A percentile compares a stretch with the other conserved stretches of the same genome.
phyloP scores from a whole-genome alignment of 2,329 filamentous ascomycete species.

The Pseudogymnoascus sp. region DNA sequence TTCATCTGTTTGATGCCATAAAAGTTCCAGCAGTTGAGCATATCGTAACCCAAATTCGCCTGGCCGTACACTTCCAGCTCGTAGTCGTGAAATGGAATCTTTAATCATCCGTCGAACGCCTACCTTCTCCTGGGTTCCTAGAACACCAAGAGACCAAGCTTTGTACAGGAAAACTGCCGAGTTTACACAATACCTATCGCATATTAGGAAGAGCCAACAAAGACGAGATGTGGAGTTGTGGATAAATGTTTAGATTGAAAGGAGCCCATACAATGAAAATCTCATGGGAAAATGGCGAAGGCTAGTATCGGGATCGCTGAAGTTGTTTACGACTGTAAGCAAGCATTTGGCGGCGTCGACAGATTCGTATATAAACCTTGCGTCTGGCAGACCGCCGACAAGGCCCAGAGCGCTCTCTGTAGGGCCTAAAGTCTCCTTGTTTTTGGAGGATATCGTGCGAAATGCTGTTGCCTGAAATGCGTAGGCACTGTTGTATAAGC shows the following conservation, averaged over 20 bases:
- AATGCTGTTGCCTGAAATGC: constrained; percentile 64
- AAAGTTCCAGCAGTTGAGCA: constrained; percentile 49
- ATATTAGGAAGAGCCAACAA: background rate
- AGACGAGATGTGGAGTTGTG: constrained; percentile 14
- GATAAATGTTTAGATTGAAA: background rate
- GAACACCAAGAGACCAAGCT: constrained; percentile 51
- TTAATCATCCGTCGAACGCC: constrained; percentile 49
- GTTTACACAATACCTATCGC: constrained; percentile 44
- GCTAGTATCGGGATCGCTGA: constrained; percentile 49
- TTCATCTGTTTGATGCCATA: constrained; percentile 42
- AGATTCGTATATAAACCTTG: constrained; percentile 58
- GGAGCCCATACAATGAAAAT: constrained; percentile 48
- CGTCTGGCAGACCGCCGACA: constrained; percentile 51
- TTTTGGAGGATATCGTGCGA: constrained; percentile 32
- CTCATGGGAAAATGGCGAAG: constrained; percentile 57
- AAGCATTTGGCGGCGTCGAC: constrained; percentile 57
- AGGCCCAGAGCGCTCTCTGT: constrained; percentile 33
- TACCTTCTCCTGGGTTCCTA: constrained; percentile 46
- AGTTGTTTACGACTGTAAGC: constrained; percentile 50
- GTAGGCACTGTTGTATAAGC: constrained; percentile 68
- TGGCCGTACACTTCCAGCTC: constrained; percentile 47
- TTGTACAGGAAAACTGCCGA: constrained; percentile 60
- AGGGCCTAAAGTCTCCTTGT: constrained; percentile 13
- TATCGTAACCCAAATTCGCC: constrained; percentile 56
- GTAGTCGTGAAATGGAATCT: constrained; percentile 51